These are phyloP conservation scores for Trichoderma lentiforme DNA, from an alignment of 2,329 filamentous ascomycete genomes.

Conservation along the genomic window DNA sequence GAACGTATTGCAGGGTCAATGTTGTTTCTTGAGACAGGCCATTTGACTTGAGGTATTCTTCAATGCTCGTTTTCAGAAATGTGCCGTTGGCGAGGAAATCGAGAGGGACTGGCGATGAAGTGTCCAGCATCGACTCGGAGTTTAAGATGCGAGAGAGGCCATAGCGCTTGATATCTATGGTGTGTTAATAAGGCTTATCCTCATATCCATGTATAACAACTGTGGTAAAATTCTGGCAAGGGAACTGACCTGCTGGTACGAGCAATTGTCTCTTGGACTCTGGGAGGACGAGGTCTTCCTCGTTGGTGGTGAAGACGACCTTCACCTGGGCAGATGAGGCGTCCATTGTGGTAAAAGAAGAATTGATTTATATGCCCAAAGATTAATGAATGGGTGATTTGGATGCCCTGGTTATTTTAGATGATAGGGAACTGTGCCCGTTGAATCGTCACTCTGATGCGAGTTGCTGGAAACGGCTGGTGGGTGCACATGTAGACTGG, in stretches of 20 bases:
- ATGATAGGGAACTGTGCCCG: background rate
- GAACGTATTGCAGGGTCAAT: constrained; percentile 86
- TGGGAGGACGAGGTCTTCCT: constrained; percentile 59
- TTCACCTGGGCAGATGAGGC: constrained; percentile 54
- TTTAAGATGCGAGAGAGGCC: constrained; percentile 68
- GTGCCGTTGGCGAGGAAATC: constrained; percentile 95
- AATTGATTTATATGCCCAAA: background rate
- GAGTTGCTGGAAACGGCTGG: background rate
- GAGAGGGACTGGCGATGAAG: constrained; percentile 67
- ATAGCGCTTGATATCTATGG: constrained; percentile 63
- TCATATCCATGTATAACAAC: too few relatives aligned
- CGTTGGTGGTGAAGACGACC: constrained; percentile 64
- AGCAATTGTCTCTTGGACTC: constrained; percentile 61
- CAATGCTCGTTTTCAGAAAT: constrained; percentile 83
- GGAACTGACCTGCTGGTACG: constrained; percentile 53
- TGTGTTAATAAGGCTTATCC: background rate
- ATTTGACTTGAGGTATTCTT: constrained; percentile 82
- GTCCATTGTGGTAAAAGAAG: constrained; percentile 28
- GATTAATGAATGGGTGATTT: too few relatives aligned
- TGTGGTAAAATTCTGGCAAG: background rate
- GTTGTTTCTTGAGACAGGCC: constrained; percentile 87
- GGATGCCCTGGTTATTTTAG: background rate
- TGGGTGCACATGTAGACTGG: background rate
- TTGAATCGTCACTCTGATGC: background rate
- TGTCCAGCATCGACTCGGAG: constrained; percentile 68